phyloP scores from a whole-genome alignment of 176 grass and related monocot genomes.

The Cenchrus purpureus region DNA sequence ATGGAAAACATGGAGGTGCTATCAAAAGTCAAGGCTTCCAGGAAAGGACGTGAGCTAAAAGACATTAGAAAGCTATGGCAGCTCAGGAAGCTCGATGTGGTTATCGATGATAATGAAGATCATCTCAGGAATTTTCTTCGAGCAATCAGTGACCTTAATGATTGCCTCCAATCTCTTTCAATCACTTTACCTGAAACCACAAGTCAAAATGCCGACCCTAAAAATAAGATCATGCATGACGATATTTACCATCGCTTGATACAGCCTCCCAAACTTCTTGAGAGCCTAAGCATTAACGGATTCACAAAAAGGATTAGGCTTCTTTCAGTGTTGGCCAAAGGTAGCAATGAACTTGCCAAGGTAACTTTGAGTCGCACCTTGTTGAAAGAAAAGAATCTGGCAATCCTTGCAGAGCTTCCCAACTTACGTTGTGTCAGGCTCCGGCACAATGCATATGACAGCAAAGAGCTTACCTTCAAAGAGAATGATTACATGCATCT shows the following conservation, averaged over 20 bases:
- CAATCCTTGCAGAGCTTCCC: neutral
- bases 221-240: accelerated
- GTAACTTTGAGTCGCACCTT: neutral
- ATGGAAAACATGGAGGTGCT: neutral
- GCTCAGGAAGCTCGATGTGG: neutral
- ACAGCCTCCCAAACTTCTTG: neutral
- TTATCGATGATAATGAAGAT: neutral
- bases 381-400: neutral
- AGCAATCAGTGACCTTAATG: neutral
- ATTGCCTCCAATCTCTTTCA: neutral
- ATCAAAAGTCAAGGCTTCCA: neutral
- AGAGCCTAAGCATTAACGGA: neutral
- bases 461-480: neutral
- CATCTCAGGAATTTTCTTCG: neutral
- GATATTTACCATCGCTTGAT: too few relatives aligned
- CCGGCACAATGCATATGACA: neutral
- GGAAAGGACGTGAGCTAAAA: neutral
- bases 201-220: neutral
- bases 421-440: slow-evolving; percentile 4
- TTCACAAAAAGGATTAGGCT: neutral
- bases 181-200: neutral
- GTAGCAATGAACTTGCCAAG: neutral
- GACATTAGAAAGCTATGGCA: neutral
- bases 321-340: neutral
- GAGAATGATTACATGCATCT: neutral